Evolutionary conservation across 306 rosid genomes (phyloP).

Genomic region (Dryas octopetala): DNA sequence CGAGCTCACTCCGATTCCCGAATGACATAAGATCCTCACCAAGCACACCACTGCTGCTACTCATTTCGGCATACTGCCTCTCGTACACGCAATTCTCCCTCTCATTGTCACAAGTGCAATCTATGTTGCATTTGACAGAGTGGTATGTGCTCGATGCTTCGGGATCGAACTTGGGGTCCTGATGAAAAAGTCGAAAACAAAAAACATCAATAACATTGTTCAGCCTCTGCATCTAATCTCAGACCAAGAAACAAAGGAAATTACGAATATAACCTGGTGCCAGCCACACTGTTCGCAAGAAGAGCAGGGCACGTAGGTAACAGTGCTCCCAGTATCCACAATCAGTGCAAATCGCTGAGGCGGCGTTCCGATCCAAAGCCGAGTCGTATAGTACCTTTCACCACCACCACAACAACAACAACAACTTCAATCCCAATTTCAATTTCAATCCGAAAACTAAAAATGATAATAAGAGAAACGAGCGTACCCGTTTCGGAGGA

Average conservation of each 20-base stretch:
- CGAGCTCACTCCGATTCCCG: slow-evolving; percentile 71
- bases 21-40: slow-evolving; percentile 83
- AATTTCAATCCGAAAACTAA: neutral
- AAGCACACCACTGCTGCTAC: slow-evolving; percentile 84
- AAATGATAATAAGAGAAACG: neutral
- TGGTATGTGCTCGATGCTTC: slow-evolving; percentile 69
- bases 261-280: slow-evolving; percentile 41
- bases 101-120: slow-evolving; percentile 68
- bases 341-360: slow-evolving; percentile 89
- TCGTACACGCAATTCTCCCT: slow-evolving; percentile 68
- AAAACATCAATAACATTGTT: slow-evolving; percentile 6
- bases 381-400: slow-evolving; percentile 74
- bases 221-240: no score
- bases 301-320: slow-evolving; percentile 92
- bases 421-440: neutral
- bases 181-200: slow-evolving; percentile 25
- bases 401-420: neutral
- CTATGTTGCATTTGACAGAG: slow-evolving; percentile 68
- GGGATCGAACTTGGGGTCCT: slow-evolving; percentile 90
- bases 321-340: slow-evolving; percentile 96
- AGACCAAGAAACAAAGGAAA: no score
- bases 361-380: slow-evolving; percentile 95
- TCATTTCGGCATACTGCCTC: slow-evolving; percentile 95
- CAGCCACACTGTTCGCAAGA: slow-evolving; percentile 78
- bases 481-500: slow-evolving; percentile 76